Base-by-base conservation (phyloP, 345 rosid species). In the Lepidium africanum region DNA sequence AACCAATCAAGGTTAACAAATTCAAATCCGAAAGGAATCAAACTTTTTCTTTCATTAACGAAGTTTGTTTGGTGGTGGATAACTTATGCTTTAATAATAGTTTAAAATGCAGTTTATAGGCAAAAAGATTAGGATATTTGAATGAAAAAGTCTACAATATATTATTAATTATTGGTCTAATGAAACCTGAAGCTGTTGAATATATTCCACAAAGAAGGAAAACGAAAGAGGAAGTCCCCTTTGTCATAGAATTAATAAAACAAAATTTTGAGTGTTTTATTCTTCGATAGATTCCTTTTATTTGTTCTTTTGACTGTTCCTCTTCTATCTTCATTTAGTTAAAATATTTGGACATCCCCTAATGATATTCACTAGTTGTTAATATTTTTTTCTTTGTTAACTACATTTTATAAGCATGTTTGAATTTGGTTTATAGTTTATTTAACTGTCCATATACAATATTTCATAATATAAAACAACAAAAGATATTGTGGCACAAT, bases 141-240 rank as follows among this genome's bases (percentile, higher is more conserved):
- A 11, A 55, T 45, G 75, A 21, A 51, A 69, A 45, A 42, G 27
- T 41, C 21, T 47, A 57, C 13, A 6, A 27, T 3, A 72, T 48
- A 16, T 48, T n/a, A 40, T 58, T 38, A 14, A 63, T 59, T 30
- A 56, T 14, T 56, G 48, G 5, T 47, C 14, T 48, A 57, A 27
- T 55, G 48, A 51, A 73, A 49, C 25, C 59, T 35, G 56, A 36
- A 73, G 77, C 32, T 73, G 77, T 59, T 73, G 77, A 60, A 73
- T 67, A 67, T 59, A 73, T 73, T 73, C 77, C 50, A 43, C 42
- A 39, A 43, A 51, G 50, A 45, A 50, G 56, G 67, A 73, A 57
- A 73, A 58, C 21, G 46, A 57, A 65, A 58, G 54, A 57, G 41
- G 71, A 49, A 73, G 25, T 13, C 5, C 42, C 42, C 37, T 41